A percentile compares a stretch with the other conserved stretches of the same genome.
These are phyloP conservation scores for Phenoliferia sp. DNA, from an alignment of 1,284 basidiomycete species.

Conservation along the genomic window DNA sequence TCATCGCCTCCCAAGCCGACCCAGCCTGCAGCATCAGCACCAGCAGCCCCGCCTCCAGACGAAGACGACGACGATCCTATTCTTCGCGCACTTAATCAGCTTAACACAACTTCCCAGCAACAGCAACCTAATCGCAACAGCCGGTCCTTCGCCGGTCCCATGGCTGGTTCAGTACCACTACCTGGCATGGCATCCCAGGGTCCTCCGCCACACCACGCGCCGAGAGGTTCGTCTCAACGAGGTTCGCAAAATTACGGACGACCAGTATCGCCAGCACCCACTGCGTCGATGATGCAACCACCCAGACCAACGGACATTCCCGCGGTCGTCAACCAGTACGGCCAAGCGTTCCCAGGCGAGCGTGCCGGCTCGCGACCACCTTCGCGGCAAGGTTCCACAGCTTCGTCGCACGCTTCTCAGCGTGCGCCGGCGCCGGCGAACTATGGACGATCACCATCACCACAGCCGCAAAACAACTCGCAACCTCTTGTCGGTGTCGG, in stretches of 20 bases:
- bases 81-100: slow-evolving; percentile 13
- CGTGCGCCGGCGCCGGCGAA: neutral
- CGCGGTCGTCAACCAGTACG: slow-evolving; percentile 7
- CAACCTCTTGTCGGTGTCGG: neutral
- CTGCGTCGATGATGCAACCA: slow-evolving; percentile 18
- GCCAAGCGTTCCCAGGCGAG: slow-evolving; percentile 17
- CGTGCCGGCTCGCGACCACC: slow-evolving; percentile 3
- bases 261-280: slow-evolving; percentile 14
- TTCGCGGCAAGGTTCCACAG: slow-evolving; percentile 15
- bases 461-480: neutral
- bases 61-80: slow-evolving; percentile 29
- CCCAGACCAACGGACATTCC: neutral
- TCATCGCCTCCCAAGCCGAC: no score
- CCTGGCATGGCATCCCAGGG: slow-evolving; percentile 2
- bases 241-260: slow-evolving; percentile 3
- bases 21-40: neutral
- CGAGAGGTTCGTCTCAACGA: slow-evolving; percentile 2
- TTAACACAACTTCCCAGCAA: slow-evolving; percentile 8
- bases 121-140: slow-evolving; percentile 2
- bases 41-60: neutral
- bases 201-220: slow-evolving; percentile 6
- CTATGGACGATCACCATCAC: neutral
- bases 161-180: slow-evolving; percentile 13
- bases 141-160: neutral
- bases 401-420: neutral